Evolutionary conservation across 345 rosid genomes (phyloP).

Genomic region (Salix koriyanagi): DNA sequence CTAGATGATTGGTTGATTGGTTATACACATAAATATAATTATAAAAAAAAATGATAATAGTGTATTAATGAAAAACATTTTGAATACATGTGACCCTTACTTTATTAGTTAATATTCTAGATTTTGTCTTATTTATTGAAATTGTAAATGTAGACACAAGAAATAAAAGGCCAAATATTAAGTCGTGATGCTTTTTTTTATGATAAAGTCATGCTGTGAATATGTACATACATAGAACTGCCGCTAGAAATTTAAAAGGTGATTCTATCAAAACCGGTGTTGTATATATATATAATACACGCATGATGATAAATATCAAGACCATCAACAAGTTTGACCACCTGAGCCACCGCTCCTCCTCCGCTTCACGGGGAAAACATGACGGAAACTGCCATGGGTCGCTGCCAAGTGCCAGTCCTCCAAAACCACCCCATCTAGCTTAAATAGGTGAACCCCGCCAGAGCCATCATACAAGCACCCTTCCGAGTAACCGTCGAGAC

Average conservation of each 20-base stretch:
- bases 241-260: background rate
- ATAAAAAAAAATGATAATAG: background rate
- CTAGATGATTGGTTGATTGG: background rate
- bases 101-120: background rate
- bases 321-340: constrained; percentile 44
- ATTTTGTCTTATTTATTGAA: background rate
- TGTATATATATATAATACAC: constrained; percentile 6
- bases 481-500: constrained; percentile 23
- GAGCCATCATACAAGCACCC: constrained; percentile 41
- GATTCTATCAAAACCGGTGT: constrained; percentile 15
- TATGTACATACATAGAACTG: background rate
- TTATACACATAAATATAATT: background rate
- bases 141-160: background rate
- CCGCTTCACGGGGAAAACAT: constrained; percentile 59
- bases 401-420: constrained; percentile 56
- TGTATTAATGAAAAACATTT: background rate
- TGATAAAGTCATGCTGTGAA: background rate
- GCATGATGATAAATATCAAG: background rate
- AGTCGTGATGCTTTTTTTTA: background rate
- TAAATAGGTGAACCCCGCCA: constrained; percentile 45
- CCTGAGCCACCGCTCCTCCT: constrained; percentile 44
- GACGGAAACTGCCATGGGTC: constrained; percentile 49
- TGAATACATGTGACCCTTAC: background rate
- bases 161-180: background rate
- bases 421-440: constrained; percentile 41